Evolutionary conservation across 2,329 filamentous ascomycete species (phyloP).

Genomic region (Aspergillus jensenii): DNA sequence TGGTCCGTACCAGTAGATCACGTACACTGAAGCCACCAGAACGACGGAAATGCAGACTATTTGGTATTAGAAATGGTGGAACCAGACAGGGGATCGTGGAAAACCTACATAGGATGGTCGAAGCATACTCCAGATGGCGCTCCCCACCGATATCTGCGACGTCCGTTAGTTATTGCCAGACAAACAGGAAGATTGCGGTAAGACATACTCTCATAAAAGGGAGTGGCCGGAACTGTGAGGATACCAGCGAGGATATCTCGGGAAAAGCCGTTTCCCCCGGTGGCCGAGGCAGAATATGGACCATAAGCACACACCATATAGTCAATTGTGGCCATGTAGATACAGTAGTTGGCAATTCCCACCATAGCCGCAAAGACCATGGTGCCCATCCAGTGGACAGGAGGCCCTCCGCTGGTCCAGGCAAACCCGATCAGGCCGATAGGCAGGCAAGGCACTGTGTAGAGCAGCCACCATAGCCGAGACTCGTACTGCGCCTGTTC

Average conservation of each 20-base stretch:
- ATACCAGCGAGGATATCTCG: constrained; percentile 67
- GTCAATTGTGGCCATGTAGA: constrained; percentile 68
- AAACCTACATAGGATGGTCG: constrained; percentile 58
- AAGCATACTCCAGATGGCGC: constrained; percentile 59
- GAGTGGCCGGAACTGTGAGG: constrained; percentile 60
- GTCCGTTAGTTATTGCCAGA: neutral
- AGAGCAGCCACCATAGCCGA: constrained; percentile 61
- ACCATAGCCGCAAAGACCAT: constrained; percentile 62
- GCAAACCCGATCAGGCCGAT: constrained; percentile 64
- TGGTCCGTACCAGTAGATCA: constrained; percentile 67
- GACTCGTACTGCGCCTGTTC: constrained; percentile 64
- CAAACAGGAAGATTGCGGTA: too few relatives aligned
- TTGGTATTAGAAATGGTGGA: neutral
- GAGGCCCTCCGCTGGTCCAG: constrained; percentile 58
- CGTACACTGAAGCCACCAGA: constrained; percentile 63
- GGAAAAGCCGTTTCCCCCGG: constrained; percentile 66
- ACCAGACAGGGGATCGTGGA: neutral
- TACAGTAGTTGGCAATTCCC: constrained; percentile 63
- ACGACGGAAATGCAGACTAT: constrained; percentile 57
- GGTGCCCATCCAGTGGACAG: constrained; percentile 61
- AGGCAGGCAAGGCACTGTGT: constrained; percentile 58
- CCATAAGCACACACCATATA: constrained; percentile 69
- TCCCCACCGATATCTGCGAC: constrained; percentile 54
- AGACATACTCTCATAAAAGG: constrained; percentile 45
- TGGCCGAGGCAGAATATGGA: constrained; percentile 64